These are phyloP conservation scores for Gymnopus androsaceus DNA, from an alignment of 1,284 basidiomycete species.

Conservation along the genomic window DNA sequence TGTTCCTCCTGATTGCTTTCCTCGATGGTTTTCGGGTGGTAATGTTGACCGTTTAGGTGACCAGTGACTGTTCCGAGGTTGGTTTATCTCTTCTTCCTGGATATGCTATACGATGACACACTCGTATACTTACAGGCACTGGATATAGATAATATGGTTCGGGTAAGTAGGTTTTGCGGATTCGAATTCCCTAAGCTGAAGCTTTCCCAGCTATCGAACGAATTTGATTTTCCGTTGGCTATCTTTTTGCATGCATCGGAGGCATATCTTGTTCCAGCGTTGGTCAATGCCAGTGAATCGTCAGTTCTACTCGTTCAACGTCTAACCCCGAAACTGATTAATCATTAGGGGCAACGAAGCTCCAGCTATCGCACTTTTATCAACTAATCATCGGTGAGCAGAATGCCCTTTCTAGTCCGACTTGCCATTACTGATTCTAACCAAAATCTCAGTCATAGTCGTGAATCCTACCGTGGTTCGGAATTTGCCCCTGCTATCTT, in stretches of 20 bases:
- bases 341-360: constrained; percentile 39
- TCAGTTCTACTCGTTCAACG: constrained; percentile 33
- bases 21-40: neutral
- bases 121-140: constrained; percentile 50
- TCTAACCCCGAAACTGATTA: constrained; percentile 22
- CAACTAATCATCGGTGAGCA: constrained; percentile 51
- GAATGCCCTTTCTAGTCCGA: neutral
- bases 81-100: neutral
- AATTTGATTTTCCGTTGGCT: constrained; percentile 71
- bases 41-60: constrained; percentile 41
- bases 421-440: neutral
- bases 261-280: constrained; percentile 73
- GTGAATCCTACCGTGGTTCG: constrained; percentile 77
- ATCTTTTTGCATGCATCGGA: constrained; percentile 80
- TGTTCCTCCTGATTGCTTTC: constrained; percentile 12
- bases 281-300: constrained; percentile 69
- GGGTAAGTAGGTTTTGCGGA: constrained; percentile 43
- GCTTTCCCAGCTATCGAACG: constrained; percentile 61
- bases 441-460: constrained; percentile 55
- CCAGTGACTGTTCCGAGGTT: constrained; percentile 61
- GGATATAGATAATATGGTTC: constrained; percentile 75
- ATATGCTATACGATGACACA: neutral
- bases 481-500: constrained; percentile 80
- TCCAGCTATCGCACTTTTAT: constrained; percentile 69
- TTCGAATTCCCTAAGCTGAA: neutral